Evolutionary conservation across 306 rosid species (phyloP).

Genomic region (Prunus davidiana): DNA sequence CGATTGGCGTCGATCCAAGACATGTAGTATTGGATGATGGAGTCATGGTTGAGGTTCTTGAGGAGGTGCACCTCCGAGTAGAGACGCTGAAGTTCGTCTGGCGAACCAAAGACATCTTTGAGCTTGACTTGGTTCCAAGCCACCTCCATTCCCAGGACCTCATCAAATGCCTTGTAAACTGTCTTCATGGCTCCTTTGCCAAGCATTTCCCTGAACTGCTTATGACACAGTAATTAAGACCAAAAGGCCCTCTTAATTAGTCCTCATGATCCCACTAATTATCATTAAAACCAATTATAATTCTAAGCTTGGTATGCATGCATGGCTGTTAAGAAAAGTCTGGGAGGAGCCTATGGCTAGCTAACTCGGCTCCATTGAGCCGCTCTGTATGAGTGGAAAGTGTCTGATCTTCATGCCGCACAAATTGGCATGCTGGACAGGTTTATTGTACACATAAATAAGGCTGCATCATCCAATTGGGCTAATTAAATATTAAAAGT

Average conservation of each 20-base stretch:
- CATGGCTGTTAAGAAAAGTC: not conserved
- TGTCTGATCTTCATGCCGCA: not conserved
- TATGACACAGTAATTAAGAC: not conserved
- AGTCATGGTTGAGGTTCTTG: constrained; percentile 68
- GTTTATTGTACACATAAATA: not conserved
- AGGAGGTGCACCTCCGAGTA: constrained; percentile 93
- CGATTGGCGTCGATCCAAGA: constrained; percentile 67
- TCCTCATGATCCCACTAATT: not conserved
- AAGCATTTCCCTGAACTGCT: constrained; percentile 64
- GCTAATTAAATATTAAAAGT: not conserved
- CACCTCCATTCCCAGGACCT: constrained; percentile 72
- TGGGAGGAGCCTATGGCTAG: no score
- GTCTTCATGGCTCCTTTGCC: constrained; percentile 92
- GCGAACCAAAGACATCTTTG: constrained; percentile 62
- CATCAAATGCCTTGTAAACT: constrained; percentile 80
- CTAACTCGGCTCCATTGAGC: no score
- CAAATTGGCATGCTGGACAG: not conserved
- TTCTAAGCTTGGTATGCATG: not conserved
- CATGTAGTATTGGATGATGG: constrained; percentile 63
- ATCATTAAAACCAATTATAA: not conserved
- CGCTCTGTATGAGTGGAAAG: not conserved
- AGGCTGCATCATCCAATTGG: not conserved
- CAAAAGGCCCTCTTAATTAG: not conserved
- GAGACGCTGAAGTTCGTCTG: constrained; percentile 69
- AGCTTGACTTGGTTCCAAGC: constrained; percentile 94